Evolutionary conservation across 495 filamentous ascomycete species (phyloP).

Genomic region (Lasiosphaeria ovina): DNA sequence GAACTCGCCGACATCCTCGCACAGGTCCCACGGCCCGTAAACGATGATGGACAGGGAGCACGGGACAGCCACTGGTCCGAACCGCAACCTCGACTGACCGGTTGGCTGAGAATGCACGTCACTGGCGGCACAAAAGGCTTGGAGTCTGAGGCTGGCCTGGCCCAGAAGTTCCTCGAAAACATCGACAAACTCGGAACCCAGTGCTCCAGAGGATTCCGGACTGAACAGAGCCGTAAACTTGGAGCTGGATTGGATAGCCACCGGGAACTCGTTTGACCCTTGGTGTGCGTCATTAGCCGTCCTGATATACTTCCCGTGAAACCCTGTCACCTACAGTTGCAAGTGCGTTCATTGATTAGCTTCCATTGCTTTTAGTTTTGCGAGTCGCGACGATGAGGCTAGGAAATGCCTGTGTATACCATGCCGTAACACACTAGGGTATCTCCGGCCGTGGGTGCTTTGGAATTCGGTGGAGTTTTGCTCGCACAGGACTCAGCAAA

Average conservation of each 20-base stretch:
- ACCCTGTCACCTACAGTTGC: background rate
- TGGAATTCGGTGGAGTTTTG: background rate
- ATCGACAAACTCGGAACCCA: background rate
- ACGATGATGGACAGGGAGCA: constrained; percentile 28
- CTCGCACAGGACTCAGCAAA: background rate
- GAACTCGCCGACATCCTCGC: constrained; percentile 34
- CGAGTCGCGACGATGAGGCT: background rate
- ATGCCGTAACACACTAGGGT: constrained; percentile 7
- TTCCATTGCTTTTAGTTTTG: no score
- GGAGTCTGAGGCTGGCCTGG: constrained; percentile 12
- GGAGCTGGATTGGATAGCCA: background rate
- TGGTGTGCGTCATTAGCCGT: background rate
- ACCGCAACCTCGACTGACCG: background rate
- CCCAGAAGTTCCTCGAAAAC: constrained; percentile 21
- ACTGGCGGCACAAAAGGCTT: constrained; percentile 12
- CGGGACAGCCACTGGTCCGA: background rate
- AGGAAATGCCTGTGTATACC: background rate
- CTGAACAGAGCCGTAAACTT: background rate
- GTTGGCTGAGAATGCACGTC: background rate
- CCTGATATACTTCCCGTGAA: background rate
- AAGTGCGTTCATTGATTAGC: background rate
- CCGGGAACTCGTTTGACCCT: background rate
- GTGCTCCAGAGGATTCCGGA: background rate
- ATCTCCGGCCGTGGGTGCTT: background rate
- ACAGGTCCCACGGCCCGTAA: constrained; percentile 29